phyloP scores from a whole-genome alignment of 371 early-diverging fungal species.

The Mucor racemosus region DNA sequence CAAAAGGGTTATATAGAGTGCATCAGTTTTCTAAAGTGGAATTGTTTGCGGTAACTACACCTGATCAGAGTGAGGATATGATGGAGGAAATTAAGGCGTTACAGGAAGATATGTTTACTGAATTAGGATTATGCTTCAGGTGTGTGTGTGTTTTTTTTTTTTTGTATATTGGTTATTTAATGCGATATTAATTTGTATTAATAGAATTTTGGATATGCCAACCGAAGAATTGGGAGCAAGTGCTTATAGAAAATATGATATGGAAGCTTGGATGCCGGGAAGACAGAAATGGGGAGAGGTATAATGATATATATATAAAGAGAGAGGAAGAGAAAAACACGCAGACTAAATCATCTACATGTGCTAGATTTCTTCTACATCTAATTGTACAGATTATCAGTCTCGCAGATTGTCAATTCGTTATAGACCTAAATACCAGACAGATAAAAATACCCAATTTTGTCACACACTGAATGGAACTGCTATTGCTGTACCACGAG shows the following conservation, averaged over 20 bases:
- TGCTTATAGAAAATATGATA: conserved; percentile 90
- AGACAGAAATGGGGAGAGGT: conserved; percentile 89
- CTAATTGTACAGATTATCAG: conserved; percentile 92
- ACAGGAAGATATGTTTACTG: conserved; percentile 79
- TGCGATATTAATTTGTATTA: not conserved
- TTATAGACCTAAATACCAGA: conserved; percentile 38
- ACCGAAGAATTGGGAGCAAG: conserved; percentile 92
- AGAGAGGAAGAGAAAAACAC: not conserved
- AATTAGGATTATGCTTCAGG: conserved; percentile 84
- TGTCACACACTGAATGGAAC: conserved; percentile 95
- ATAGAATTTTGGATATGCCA: conserved; percentile 89
- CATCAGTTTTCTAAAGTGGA: conserved; percentile 97
- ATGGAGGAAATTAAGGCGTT: conserved; percentile 74
- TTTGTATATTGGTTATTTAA: too few species aligned
- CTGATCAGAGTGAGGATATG: conserved; percentile 68
- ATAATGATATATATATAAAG: conserved; percentile 4
- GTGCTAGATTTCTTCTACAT: conserved; percentile 72
- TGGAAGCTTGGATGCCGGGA: conserved; percentile 97
- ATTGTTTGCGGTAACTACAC: conserved; percentile 79
- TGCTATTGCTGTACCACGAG: conserved; percentile 90
- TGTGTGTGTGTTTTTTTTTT: conserved; percentile 65
- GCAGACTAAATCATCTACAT: not conserved
- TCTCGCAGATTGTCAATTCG: conserved; percentile 76
- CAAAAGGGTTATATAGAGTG: conserved; percentile 89
- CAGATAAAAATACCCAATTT: conserved; percentile 55